These are phyloP conservation scores for Flagelloscypha sp. DNA, from an alignment of 768 basidiomycete species.

Conservation along the genomic window DNA sequence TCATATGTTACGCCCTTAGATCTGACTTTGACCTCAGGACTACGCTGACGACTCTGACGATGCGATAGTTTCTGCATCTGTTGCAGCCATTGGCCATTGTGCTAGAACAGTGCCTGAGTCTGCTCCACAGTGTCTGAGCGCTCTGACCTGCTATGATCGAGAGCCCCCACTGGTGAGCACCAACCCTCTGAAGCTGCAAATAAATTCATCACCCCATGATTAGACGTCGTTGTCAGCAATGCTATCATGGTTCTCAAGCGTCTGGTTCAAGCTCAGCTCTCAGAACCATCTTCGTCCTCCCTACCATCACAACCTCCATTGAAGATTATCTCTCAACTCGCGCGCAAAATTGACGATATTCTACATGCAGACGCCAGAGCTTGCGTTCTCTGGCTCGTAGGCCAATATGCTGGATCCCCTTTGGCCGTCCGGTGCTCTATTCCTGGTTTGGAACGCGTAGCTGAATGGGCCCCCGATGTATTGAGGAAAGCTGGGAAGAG, in stretches of 20 bases:
- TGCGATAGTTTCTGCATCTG: constrained; percentile 58
- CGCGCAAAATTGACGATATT: constrained; percentile 71
- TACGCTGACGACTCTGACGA: constrained; percentile 78
- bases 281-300: constrained; percentile 19
- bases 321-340: constrained; percentile 71
- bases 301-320: constrained; percentile 35
- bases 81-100: constrained; percentile 72
- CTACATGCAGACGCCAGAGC: constrained; percentile 75
- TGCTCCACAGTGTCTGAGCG: constrained; percentile 60
- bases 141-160: constrained; percentile 76
- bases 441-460: constrained; percentile 46
- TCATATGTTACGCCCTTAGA: constrained; percentile 2
- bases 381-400: constrained; percentile 88
- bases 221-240: constrained; percentile 70
- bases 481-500: constrained; percentile 70
- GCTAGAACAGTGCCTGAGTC: constrained; percentile 63
- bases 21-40: constrained; percentile 38
- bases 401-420: constrained; percentile 62
- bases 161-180: constrained; percentile 57
- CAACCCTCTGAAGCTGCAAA: background rate
- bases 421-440: constrained; percentile 14
- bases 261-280: constrained; percentile 65
- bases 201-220: no score
- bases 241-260: constrained; percentile 82
- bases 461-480: constrained; percentile 83